phyloP scores from a whole-genome alignment of 2,329 filamentous ascomycete species.

The Paecilomyces variotii region DNA sequence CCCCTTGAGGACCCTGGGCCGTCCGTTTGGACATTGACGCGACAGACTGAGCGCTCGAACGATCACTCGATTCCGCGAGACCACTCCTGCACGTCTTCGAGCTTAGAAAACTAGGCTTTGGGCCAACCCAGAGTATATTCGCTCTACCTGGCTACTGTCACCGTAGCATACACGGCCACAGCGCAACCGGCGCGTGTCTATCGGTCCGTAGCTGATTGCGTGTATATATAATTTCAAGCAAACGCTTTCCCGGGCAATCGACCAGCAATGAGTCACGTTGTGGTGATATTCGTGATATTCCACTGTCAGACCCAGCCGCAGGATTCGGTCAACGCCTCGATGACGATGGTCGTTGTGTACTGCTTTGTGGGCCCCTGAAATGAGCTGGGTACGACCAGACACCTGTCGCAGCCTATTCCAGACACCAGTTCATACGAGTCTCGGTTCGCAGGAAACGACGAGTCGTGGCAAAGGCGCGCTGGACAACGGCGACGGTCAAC shows the following conservation, averaged over 20 bases:
- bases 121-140: conserved; percentile 2
- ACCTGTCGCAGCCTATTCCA: neutral
- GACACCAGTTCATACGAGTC: neutral
- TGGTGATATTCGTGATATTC: neutral
- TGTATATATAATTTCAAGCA: neutral
- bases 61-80: neutral
- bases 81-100: neutral
- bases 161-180: neutral
- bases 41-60: neutral
- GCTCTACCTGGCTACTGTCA: neutral
- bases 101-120: neutral
- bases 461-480: neutral
- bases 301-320: neutral
- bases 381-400: neutral
- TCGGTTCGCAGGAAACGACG: neutral
- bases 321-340: neutral
- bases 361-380: neutral
- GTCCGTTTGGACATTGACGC: conserved; percentile 32
- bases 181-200: neutral
- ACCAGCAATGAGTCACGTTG: neutral
- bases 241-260: neutral
- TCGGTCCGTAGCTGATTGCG: neutral
- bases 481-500: neutral
- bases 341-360: neutral
- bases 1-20: conserved; percentile 27